phyloP scores from a whole-genome alignment of 257 asterid genomes.

The Agastache rugosa region DNA sequence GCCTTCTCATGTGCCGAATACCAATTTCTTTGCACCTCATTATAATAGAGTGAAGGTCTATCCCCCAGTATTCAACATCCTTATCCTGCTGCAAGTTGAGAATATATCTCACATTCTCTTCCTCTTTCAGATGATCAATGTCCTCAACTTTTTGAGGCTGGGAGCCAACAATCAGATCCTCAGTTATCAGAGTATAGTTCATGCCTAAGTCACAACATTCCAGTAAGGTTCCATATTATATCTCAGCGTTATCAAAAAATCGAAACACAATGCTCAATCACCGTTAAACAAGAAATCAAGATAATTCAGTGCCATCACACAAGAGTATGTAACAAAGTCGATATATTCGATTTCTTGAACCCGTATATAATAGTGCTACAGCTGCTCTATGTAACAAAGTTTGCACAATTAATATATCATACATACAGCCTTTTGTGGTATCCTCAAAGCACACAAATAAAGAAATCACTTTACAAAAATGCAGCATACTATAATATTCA shows the following conservation, averaged over 20 bases:
- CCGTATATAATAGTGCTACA: no score
- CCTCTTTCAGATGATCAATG: conserved; percentile 77
- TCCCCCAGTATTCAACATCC: conserved; percentile 85
- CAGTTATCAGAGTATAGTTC: conserved; percentile 90
- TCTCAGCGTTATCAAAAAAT: conserved; percentile 13
- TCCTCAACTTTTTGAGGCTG: conserved; percentile 94
- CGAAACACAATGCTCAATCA: neutral
- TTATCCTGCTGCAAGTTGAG: conserved; percentile 92
- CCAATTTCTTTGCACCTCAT: conserved; percentile 66
- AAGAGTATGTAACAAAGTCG: neutral
- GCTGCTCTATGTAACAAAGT: neutral
- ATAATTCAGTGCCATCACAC: neutral
- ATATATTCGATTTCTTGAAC: neutral
- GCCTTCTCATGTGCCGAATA: conserved; percentile 88
- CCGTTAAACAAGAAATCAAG: neutral
- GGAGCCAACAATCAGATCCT: conserved; percentile 82
- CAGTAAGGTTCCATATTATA: conserved; percentile 29
- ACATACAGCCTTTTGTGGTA: neutral
- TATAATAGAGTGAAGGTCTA: conserved; percentile 67
- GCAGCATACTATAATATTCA: neutral
- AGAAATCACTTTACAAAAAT: neutral
- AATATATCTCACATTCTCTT: conserved; percentile 70
- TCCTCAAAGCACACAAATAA: conserved; percentile 7
- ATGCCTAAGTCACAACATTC: conserved; percentile 62
- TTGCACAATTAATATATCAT: conserved; percentile 18